Evolutionary conservation across 306 rosid species (phyloP).

Genomic region (Cucurbita moschata): DNA sequence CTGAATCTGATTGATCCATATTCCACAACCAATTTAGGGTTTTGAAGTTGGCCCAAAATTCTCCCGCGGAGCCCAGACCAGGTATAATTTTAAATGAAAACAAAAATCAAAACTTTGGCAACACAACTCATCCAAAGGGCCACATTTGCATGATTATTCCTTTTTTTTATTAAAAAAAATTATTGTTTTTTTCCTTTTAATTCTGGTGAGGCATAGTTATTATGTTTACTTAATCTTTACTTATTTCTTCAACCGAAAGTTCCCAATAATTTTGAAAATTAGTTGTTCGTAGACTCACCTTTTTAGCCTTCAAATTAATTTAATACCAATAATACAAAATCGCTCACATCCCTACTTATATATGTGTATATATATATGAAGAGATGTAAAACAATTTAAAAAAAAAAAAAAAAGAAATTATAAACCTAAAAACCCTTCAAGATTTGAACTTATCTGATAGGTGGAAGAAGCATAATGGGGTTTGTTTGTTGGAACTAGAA

Average conservation of each 20-base stretch:
- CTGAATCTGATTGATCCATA: neutral
- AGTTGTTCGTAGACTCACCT: neutral
- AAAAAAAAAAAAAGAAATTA: no score
- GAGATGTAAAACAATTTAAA: neutral
- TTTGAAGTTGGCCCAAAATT: neutral
- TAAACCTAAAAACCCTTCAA: neutral
- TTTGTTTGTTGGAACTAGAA: neutral
- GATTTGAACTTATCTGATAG: neutral
- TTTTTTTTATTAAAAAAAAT: neutral
- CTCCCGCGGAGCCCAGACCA: neutral
- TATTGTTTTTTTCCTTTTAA: neutral
- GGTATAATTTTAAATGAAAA: neutral
- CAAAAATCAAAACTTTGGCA: neutral
- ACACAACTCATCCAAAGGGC: neutral
- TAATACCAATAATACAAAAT: neutral
- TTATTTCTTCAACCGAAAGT: constrained; percentile 21
- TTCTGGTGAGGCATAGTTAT: constrained; percentile 3
- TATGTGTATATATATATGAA: no score
- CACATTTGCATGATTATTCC: neutral
- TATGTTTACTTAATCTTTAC: constrained; percentile 33
- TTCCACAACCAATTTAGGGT: neutral
- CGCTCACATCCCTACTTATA: neutral
- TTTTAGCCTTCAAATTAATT: constrained; percentile 2
- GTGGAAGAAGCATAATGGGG: neutral
- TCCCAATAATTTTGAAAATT: constrained; percentile 6